Percentiles rank a stretch among this genome's conserved stretches.
phyloP scores from a whole-genome alignment of 805 yeast genomes.

The Limtongia smithiae region DNA sequence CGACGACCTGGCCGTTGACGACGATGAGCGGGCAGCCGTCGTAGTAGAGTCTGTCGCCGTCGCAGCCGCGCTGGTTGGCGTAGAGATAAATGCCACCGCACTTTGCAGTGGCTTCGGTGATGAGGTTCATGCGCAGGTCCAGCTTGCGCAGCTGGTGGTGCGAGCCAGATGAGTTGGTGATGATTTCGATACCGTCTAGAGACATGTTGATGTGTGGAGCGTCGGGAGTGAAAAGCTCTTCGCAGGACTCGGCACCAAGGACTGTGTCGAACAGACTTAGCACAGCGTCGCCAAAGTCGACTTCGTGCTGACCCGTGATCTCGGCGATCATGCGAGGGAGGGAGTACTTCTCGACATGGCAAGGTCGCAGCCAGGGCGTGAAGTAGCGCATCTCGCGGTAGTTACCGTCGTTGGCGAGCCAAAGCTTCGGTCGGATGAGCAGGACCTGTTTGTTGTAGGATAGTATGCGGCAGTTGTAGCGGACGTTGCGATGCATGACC shows the following conservation, averaged over 20 bases:
- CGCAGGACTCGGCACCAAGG: constrained; percentile 98
- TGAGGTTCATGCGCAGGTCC: constrained; percentile 76
- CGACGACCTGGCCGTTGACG: constrained; percentile 85
- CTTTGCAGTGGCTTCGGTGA: constrained; percentile 87
- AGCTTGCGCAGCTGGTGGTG: constrained; percentile 94
- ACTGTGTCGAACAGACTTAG: constrained; percentile 79
- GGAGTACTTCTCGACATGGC: constrained; percentile 65
- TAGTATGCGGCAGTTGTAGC: constrained; percentile 86
- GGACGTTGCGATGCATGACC: constrained; percentile 74
- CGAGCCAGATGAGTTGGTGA: constrained; percentile 95
- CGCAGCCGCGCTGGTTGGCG: constrained; percentile 96
- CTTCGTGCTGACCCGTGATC: constrained; percentile 62
- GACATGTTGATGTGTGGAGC: constrained; percentile 92
- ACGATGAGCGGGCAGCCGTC: constrained; percentile 97
- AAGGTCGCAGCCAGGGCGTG: constrained; percentile 86
- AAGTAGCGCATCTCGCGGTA: constrained; percentile 97
- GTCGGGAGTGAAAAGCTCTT: constrained; percentile 93
- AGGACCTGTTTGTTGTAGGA: constrained; percentile 75
- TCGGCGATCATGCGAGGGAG: constrained; percentile 69
- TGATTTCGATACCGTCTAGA: constrained; percentile 93
- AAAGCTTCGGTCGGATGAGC: constrained; percentile 85
- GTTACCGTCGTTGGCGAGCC: constrained; percentile 96
- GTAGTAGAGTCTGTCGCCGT: constrained; percentile 93
- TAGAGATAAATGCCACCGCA: constrained; percentile 96
- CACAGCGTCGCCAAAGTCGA: constrained; percentile 87